Base-by-base conservation (phyloP, 129 eudicot species). In the Sambucus nigra region DNA sequence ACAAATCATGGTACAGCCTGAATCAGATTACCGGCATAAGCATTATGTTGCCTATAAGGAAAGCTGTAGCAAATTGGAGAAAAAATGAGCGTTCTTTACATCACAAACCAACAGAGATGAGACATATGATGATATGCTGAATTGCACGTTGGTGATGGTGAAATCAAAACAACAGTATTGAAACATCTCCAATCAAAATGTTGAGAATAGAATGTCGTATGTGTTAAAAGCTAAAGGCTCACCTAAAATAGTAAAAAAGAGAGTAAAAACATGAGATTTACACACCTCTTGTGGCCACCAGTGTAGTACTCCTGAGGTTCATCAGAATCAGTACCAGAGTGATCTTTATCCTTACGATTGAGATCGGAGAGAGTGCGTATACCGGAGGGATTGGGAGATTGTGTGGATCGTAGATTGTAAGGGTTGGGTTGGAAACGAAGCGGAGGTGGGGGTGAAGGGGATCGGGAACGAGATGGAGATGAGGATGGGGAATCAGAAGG, bases 221-320 rank as follows among this genome's bases (percentile, higher is more conserved):
- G n/a, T n/a, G n/a, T n/a, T n/a, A n/a, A n/a, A n/a, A n/a, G n/a
- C n/a, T n/a, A n/a, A n/a, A n/a, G n/a, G n/a, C n/a, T n/a, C n/a
- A n/a, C n/a, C 42, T 15, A 25, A 26, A 41, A 7, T 2, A 47
- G 28, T 45, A 6, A 17, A 15, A 31, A 13, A 1, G 2, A 57
- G 26, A 13, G 6, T 5, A 56, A 39, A 1, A 21, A 24, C 21
- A 39, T 13, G 16, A 38, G 19, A 44, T 28, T 23, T 56, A 22
- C n/a, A n/a, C 61, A 87, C 96, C 96, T 87, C 71, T 77, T 87
- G 53, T 80, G 75, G 17, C 94, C 94, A 55, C 94, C 96, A 28
- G 86, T 75, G 49, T 76, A 83, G 56, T 87, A 83, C 80, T 83
- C 94, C 55, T 78, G 79, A 67, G 89, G 96, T 33, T 60, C 73